Conservation (phyloP, 768 basidiomycete species). For the Boletus patriciae region DNA sequence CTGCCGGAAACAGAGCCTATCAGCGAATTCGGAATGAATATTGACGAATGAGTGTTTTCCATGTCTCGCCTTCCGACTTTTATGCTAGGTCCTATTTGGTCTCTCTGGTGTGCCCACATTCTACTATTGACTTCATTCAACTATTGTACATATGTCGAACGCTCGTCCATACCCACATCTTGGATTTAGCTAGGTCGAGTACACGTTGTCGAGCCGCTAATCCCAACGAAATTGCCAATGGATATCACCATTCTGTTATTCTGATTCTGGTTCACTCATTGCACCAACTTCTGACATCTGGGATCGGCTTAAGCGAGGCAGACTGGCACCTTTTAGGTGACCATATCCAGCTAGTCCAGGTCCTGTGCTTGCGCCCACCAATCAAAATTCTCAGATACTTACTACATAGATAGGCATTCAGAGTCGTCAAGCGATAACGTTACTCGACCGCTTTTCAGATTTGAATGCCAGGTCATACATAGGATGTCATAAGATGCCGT, state of each 20-base stretch:
- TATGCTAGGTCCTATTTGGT: neutral
- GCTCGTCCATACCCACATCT: constrained; percentile 8
- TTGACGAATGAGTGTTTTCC: neutral
- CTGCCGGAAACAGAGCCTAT: constrained; percentile 74
- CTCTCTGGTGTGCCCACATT: neutral
- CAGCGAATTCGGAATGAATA: constrained; percentile 32
- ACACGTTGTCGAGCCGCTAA: neutral
- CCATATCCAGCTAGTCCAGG: no score
- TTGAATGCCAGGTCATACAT: neutral
- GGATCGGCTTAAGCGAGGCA: no score
- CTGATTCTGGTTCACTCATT: no score
- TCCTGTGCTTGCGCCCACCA: no score
- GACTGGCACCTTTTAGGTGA: no score
- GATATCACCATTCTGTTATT: no score
- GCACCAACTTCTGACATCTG: no score
- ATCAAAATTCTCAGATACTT: no score
- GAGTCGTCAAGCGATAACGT: no score
- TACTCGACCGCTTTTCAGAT: no score
- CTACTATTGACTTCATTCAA: neutral
- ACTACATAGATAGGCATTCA: no score
- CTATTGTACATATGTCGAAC: neutral
- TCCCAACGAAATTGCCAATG: neutral
- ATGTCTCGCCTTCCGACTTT: neutral
- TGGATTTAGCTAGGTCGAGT: neutral
- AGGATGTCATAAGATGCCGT: neutral